Conservation (phyloP, 108 stramenopile species). For the Conticribra weissflogii region DNA sequence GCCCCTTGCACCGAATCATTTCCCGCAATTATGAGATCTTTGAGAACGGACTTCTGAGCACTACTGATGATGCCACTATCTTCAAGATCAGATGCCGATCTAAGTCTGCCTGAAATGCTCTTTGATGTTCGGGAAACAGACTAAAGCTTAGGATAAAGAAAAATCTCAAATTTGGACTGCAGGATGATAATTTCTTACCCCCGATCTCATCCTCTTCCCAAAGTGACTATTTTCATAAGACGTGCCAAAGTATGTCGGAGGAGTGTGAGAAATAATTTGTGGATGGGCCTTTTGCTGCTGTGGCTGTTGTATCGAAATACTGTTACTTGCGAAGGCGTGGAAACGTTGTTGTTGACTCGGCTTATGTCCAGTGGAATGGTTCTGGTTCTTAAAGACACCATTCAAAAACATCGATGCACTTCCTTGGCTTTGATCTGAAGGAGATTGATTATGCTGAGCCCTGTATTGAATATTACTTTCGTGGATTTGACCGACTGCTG, state of each 20-base stretch:
- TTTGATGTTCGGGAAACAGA: too few relatives aligned
- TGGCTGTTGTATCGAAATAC: constrained; percentile 15
- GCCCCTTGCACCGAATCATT: constrained; percentile 80
- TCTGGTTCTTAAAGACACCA: not conserved
- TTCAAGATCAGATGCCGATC: constrained; percentile 85
- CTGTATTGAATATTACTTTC: not conserved
- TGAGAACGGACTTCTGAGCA: constrained; percentile 85
- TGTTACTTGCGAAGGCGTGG: constrained; percentile 20
- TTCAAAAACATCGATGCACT: not conserved
- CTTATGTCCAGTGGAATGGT: too few relatives aligned
- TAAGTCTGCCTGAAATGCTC: constrained; percentile 83
- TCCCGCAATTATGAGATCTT: constrained; percentile 90
- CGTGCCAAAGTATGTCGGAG: constrained; percentile 62
- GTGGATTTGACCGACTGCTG: not conserved
- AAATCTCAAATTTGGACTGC: not conserved
- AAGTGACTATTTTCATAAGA: constrained; percentile 84
- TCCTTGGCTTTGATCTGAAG: not conserved
- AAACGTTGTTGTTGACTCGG: constrained; percentile 5
- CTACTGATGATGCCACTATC: constrained; percentile 83
- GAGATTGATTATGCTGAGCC: not conserved
- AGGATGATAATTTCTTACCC: too few relatives aligned
- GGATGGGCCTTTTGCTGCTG: constrained; percentile 7
- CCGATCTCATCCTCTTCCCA: constrained; percentile 78
- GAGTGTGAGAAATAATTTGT: constrained; percentile 61
- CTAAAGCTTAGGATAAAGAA: constrained; percentile 1